These are phyloP conservation scores for Furcasterigmium furcatum DNA, from an alignment of 2,329 filamentous ascomycete genomes.

Conservation along the genomic window DNA sequence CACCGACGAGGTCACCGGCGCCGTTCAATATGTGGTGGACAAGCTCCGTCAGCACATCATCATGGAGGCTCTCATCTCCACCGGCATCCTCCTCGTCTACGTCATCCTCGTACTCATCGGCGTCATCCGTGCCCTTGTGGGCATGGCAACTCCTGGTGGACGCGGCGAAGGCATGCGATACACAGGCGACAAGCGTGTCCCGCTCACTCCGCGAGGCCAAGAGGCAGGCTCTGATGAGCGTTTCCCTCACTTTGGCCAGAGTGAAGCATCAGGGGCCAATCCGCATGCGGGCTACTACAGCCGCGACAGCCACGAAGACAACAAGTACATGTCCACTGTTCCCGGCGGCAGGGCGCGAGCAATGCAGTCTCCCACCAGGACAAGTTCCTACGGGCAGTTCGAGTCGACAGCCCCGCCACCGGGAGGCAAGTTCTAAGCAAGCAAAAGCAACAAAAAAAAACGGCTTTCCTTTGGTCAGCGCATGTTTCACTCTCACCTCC, in stretches of 20 bases:
- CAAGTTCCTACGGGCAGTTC: constrained; percentile 30
- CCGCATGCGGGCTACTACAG: constrained; percentile 11
- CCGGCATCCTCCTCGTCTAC: constrained; percentile 72
- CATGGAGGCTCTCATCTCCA: constrained; percentile 77
- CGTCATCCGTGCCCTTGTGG: constrained; percentile 60
- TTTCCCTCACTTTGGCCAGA: constrained; percentile 11
- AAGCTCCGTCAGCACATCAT: constrained; percentile 66
- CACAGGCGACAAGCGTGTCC: constrained; percentile 23
- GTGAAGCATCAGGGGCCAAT: constrained; percentile 9
- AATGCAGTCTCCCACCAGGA: constrained; percentile 25
- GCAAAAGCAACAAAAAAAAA: not conserved
- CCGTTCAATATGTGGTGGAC: constrained; percentile 66
- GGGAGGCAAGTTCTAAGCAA: constrained; percentile 8
- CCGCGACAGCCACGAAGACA: constrained; percentile 16
- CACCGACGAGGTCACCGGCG: constrained; percentile 76
- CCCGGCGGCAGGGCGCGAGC: constrained; percentile 14
- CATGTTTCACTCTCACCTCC: constrained; percentile 3
- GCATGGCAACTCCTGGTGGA: constrained; percentile 56
- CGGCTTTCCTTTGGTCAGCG: not conserved
- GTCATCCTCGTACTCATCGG: constrained; percentile 74
- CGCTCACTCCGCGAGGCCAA: constrained; percentile 16
- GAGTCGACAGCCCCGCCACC: constrained; percentile 13
- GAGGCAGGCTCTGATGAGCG: constrained; percentile 7
- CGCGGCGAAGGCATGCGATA: constrained; percentile 53
- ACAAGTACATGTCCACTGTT: constrained; percentile 18